Base-by-base conservation (phyloP, 2,329 filamentous ascomycete genomes). In the Grosmannia serpens region DNA sequence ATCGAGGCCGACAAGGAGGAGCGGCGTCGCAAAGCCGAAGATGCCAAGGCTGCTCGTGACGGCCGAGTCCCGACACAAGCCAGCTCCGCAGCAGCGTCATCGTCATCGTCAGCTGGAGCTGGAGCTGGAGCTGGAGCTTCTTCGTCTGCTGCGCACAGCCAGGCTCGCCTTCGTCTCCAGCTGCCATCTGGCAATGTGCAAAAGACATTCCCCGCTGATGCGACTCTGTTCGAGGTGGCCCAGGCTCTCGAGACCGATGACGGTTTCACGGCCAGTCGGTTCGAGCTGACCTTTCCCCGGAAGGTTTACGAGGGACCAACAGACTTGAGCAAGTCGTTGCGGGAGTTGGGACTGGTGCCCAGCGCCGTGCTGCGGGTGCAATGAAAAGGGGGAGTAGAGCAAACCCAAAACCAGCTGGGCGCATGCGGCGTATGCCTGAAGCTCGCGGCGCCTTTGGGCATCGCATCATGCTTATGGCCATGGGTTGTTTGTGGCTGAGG, bases 1-100 rank as follows among this genome's bases (percentile, higher is more conserved):
- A 96, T 99, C 63, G 91, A 94, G 65, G 91, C 88, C 17, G 91
- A 97, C 75, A 96, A 95, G 77, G 88, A 89, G 65, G 91, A 92
- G 67, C 85, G 94, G 57, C 85, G 88, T 63, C 80, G 87, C 63
- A 95, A 94, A 70, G 86, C 89, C 3, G 94, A 96, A 67, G 78
- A 84, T 59, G 88, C 90, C 65, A 95, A 92, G 74, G 91, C 91
- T 0, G 83, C 84, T 58, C 82, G 92, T n/a, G 89, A 91, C 64
- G 91, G 92, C n/a, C 78, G 82, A 57, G 74, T 76, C 20, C 73
- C 81, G 27, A 73, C 35, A 29, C n/a, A 44, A 31, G 33, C 60
- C 8, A 22, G 41, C 2, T 51, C 50, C 2, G 68, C 77, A 1
- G 73, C 73, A 7, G 70, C 77, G 44, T 74, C 75, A 27, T 27